phyloP scores from a whole-genome alignment of 129 eudicot genomes.

The Tagetes erecta region DNA sequence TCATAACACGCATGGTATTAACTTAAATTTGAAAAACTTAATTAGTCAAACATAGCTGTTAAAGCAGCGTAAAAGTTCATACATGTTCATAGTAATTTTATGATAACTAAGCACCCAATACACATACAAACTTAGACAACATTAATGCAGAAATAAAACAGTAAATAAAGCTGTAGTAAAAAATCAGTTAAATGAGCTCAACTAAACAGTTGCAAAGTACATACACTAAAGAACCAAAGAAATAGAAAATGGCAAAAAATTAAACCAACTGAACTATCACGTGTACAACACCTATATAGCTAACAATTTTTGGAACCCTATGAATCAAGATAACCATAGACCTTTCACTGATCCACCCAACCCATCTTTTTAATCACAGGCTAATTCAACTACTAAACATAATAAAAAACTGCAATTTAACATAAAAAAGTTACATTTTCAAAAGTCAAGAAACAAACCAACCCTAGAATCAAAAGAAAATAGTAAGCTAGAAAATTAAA shows the following conservation, averaged over 20 bases:
- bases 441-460: slow-evolving; percentile 16
- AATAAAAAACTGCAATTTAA: neutral
- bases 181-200: slow-evolving; percentile 20
- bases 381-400: slow-evolving; percentile 10
- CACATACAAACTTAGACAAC: slow-evolving; percentile 4
- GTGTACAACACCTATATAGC: slow-evolving; percentile 25
- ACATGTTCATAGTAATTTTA: slow-evolving; percentile 25
- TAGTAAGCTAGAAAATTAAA: slow-evolving; percentile 15
- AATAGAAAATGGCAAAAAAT: neutral
- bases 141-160: slow-evolving; percentile 22
- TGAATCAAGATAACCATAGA: neutral
- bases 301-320: slow-evolving; percentile 22
- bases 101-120: slow-evolving; percentile 3
- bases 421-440: neutral
- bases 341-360: neutral
- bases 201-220: slow-evolving; percentile 14
- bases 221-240: neutral
- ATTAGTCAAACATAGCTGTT: neutral
- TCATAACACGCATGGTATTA: neutral
- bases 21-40: neutral
- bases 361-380: slow-evolving; percentile 7
- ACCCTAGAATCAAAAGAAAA: slow-evolving; percentile 29
- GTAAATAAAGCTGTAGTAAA: slow-evolving; percentile 12
- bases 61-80: slow-evolving; percentile 1
- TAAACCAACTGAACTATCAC: slow-evolving; percentile 24